Evolutionary conservation across 371 early-diverging fungal genomes (phyloP).

Genomic region (Actinomortierella ambigua): DNA sequence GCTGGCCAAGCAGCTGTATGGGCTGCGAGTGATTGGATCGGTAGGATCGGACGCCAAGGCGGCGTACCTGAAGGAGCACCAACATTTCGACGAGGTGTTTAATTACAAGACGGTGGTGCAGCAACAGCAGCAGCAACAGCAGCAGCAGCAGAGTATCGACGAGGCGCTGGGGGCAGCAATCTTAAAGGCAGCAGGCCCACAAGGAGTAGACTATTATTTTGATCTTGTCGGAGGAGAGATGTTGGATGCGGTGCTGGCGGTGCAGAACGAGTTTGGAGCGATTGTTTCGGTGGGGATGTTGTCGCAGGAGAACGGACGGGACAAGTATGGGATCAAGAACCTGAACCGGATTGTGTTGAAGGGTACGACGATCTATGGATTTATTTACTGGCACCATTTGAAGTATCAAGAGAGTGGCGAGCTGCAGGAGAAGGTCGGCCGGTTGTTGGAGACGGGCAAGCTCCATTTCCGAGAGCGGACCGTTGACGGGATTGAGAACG

Average conservation of each 20-base stretch:
- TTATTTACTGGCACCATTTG: constrained; percentile 40
- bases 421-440: constrained; percentile 21
- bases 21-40: constrained; percentile 33
- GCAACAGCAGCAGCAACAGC: too few species aligned
- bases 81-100: constrained; percentile 30
- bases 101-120: constrained; percentile 34
- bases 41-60: constrained; percentile 39
- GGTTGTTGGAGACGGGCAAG: constrained; percentile 25
- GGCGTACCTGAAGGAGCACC: constrained; percentile 12
- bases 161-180: too few species aligned
- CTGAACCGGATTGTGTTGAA: constrained; percentile 19
- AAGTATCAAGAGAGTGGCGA: constrained; percentile 27
- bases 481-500: constrained; percentile 32
- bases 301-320: constrained; percentile 43
- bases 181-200: neutral
- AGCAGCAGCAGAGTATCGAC: too few species aligned
- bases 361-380: constrained; percentile 23
- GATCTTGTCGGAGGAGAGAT: constrained; percentile 27
- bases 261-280: constrained; percentile 28
- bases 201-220: constrained; percentile 33
- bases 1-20: constrained; percentile 23
- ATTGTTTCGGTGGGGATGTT: constrained; percentile 42
- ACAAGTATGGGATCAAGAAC: constrained; percentile 27
- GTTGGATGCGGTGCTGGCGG: constrained; percentile 22
- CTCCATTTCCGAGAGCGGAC: constrained; percentile 25